phyloP scores from a whole-genome alignment of 2,329 filamentous ascomycete genomes.

The Alternaria postmessia region DNA sequence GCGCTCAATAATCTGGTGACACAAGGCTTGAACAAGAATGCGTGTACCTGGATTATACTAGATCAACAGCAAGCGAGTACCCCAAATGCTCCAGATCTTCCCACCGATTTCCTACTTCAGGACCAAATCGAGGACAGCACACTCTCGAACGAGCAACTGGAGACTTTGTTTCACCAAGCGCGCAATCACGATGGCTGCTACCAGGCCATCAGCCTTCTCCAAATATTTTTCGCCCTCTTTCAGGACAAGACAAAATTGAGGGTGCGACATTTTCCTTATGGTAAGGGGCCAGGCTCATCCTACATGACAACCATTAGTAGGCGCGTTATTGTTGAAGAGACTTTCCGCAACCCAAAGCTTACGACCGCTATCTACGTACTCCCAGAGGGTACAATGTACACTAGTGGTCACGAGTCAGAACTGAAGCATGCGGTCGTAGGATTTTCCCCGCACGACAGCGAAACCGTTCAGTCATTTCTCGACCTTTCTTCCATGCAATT shows the following conservation, averaged over 20 bases:
- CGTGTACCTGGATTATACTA: slow-evolving; percentile 2
- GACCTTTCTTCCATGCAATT: slow-evolving; percentile 11
- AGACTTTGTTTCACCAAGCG: slow-evolving; percentile 8
- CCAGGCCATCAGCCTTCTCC: background rate
- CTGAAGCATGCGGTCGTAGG: slow-evolving; percentile 2
- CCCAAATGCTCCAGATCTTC: background rate
- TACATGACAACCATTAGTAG: slow-evolving; percentile 3
- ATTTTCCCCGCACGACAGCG: slow-evolving; percentile 2
- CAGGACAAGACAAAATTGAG: background rate
- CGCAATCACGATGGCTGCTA: slow-evolving; percentile 4
- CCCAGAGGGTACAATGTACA: background rate
- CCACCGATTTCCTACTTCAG: background rate
- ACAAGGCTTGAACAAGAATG: slow-evolving; percentile 5
- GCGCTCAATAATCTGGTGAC: background rate
- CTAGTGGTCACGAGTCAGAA: background rate
- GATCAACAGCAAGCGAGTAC: background rate
- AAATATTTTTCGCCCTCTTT: slow-evolving; percentile 3
- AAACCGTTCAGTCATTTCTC: slow-evolving; percentile 3
- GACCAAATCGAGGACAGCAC: background rate
- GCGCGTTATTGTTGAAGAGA: background rate
- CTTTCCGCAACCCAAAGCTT: slow-evolving; percentile 2
- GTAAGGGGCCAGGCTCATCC: background rate
- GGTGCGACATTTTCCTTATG: slow-evolving; percentile 1
- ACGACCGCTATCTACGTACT: slow-evolving; percentile 2
- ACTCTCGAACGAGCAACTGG: slow-evolving; percentile 4